Conservation (phyloP, 192 early-diverging fungal genomes). For the Allomyces javanicus region DNA sequence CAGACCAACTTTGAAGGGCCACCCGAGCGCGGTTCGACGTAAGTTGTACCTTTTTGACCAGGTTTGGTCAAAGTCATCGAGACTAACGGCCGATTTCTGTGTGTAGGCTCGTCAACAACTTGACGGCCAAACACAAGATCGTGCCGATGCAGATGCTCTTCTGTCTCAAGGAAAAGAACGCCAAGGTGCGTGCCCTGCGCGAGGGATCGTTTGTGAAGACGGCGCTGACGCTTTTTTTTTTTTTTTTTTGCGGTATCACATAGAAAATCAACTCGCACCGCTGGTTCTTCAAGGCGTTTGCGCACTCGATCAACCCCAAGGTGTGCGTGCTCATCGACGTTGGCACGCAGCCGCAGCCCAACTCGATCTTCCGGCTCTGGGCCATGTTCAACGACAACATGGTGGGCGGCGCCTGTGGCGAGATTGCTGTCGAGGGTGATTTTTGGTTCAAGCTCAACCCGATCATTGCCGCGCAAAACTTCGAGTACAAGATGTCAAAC, state of each 20-base stretch:
- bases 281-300: slow-evolving; percentile 61
- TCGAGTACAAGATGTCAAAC: slow-evolving; percentile 37
- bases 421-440: slow-evolving; percentile 41
- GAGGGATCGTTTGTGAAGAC: too few species aligned
- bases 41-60: too few species aligned
- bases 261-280: slow-evolving; percentile 50
- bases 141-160: slow-evolving; percentile 66
- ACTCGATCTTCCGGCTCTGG: slow-evolving; percentile 25
- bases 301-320: slow-evolving; percentile 39
- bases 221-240: neutral
- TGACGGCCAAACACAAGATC: slow-evolving; percentile 4
- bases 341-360: slow-evolving; percentile 44
- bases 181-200: slow-evolving; percentile 20
- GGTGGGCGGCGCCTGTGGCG: slow-evolving; percentile 61
- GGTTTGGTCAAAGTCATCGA: too few species aligned
- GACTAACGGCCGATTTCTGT: neutral
- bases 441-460: slow-evolving; percentile 36
- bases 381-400: slow-evolving; percentile 26
- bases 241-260: neutral
- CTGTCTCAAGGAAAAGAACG: slow-evolving; percentile 81
- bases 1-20: slow-evolving; percentile 8
- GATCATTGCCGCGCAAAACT: slow-evolving; percentile 55
- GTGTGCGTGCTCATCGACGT: slow-evolving; percentile 52
- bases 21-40: neutral
- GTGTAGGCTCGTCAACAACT: neutral